Percentiles rank a stretch among this genome's conserved stretches.
These are phyloP conservation scores for Blastomyces percursus DNA, from an alignment of 2,329 filamentous ascomycete genomes.

Conservation along the genomic window DNA sequence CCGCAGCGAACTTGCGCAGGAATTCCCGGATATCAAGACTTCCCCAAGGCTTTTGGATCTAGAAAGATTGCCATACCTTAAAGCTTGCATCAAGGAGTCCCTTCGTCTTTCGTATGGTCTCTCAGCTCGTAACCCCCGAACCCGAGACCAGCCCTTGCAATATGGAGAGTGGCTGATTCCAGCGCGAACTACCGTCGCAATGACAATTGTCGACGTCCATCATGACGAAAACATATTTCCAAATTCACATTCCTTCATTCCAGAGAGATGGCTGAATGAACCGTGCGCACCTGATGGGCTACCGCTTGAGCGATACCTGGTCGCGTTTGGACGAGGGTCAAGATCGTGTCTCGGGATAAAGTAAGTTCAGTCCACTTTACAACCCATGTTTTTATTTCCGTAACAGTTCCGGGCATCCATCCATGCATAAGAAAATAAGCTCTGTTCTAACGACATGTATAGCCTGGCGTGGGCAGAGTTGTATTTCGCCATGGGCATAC, in stretches of 20 bases:
- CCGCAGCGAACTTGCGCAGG: conserved; percentile 15
- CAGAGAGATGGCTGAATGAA: conserved; percentile 22
- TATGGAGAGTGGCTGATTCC: conserved; percentile 14
- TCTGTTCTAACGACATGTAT: not conserved
- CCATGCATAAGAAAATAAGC: not conserved
- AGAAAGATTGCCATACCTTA: conserved; percentile 8
- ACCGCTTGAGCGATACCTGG: conserved; percentile 21
- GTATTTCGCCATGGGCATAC: conserved; percentile 7
- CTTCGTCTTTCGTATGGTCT: conserved; percentile 14
- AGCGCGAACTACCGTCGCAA: conserved; percentile 15
- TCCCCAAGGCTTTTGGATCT: conserved; percentile 1
- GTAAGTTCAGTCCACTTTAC: conserved; percentile 5
- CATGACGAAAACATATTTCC: conserved; percentile 22
- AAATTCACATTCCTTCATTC: conserved; percentile 18
- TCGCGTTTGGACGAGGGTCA: conserved; percentile 29
- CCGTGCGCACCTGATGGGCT: conserved; percentile 10
- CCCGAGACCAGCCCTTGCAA: conserved; percentile 7
- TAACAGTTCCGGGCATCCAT: too few relatives aligned
- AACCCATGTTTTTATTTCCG: not conserved
- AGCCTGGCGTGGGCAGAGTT: conserved; percentile 14
- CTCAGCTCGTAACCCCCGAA: conserved; percentile 15
- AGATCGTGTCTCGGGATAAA: conserved; percentile 38
- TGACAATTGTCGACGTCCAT: conserved; percentile 17
- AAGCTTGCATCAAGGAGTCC: conserved; percentile 8
- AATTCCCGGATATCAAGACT: conserved; percentile 16